Evolutionary conservation across 1,284 basidiomycete species (phyloP).

Genomic region (Boletus smithii): DNA sequence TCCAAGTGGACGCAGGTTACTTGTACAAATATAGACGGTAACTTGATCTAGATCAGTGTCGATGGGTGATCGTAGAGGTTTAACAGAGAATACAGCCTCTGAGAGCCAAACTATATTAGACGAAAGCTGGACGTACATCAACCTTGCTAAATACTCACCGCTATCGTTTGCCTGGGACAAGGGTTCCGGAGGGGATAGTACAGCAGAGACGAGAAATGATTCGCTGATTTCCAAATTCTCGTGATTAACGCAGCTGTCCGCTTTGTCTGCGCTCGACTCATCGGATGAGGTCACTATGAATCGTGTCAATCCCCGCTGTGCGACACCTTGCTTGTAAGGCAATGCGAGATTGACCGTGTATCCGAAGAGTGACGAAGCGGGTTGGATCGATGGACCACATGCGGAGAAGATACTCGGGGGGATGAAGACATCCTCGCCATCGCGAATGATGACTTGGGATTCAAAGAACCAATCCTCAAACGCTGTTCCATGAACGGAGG

Average conservation of each 20-base stretch:
- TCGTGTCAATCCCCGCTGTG: constrained; percentile 48
- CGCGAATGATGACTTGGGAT: constrained; percentile 45
- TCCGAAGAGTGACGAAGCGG: constrained; percentile 30
- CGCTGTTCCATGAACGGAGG: constrained; percentile 18
- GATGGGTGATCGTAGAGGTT: constrained; percentile 35
- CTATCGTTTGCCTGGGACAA: constrained; percentile 11
- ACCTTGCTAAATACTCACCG: constrained; percentile 13
- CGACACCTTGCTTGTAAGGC: constrained; percentile 72
- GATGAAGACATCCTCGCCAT: constrained; percentile 43
- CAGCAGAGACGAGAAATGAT: constrained; percentile 53
- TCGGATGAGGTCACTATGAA: constrained; percentile 51
- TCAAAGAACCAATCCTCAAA: constrained; percentile 30
- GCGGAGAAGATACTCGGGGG: constrained; percentile 19
- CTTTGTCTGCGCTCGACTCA: constrained; percentile 13
- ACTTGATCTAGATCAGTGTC: constrained; percentile 42
- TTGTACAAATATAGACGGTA: constrained; percentile 55
- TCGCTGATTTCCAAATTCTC: constrained; percentile 67
- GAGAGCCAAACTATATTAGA: constrained; percentile 6
- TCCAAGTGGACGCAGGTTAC: constrained; percentile 70
- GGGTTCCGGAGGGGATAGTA: constrained; percentile 17
- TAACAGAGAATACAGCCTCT: constrained; percentile 25
- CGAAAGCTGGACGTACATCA: not conserved
- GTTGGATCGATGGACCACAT: constrained; percentile 16
- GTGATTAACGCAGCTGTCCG: constrained; percentile 21
- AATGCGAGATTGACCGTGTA: constrained; percentile 51